Evolutionary conservation across 1,139 yeast genomes (phyloP), one percentile per base, ranked within the genome.

Genomic region (Pichia terricola): DNA sequence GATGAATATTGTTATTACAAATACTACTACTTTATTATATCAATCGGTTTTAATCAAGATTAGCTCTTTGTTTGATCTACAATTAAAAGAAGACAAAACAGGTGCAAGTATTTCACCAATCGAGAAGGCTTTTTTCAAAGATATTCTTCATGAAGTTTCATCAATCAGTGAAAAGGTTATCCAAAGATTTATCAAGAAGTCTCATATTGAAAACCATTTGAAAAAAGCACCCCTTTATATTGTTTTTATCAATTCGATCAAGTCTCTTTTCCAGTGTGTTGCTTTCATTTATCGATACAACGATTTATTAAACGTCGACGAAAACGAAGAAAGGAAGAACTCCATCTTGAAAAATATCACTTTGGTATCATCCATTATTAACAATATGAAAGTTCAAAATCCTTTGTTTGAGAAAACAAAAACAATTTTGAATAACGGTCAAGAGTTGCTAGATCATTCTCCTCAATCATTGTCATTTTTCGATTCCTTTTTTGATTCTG

Each of bases 31-130:
- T 0, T 32, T 55, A 4, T 44, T 59, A 32, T 56, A 58, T 42
- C 63, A 58, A 38, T 48, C 55, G 26, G 52, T 58, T 16, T 39
- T 57, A 4, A 50, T 53, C 25, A 59, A 59, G 39, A 47, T 57
- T 33, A 40, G 53, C 36, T 48, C 52, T 6, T 42, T 57, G 26
- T 55, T 57, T 44, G 47, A 50, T 25, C 27, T 44, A 7, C 55
- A 51, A 41, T 34, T 50, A 7, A 42, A 43, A 31, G 49, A 45
- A 32, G 49, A 50, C 39, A 43, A 43, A 25, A 27, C 49, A 2
- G 49, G 51, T 5, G 38, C 45, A 9, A 39, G 44, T 11, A 50
- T 57, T n/a, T 45, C 53, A 4, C 35, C 32, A 9, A 45, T 48
- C 11, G 58, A 53, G 40, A 48, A 45, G 10, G 38, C 33, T 2